Evolutionary conservation across 176 grass and related monocot species (phyloP), one percentile per base, ranked within the genome.

Genomic region (Musa itinerans): DNA sequence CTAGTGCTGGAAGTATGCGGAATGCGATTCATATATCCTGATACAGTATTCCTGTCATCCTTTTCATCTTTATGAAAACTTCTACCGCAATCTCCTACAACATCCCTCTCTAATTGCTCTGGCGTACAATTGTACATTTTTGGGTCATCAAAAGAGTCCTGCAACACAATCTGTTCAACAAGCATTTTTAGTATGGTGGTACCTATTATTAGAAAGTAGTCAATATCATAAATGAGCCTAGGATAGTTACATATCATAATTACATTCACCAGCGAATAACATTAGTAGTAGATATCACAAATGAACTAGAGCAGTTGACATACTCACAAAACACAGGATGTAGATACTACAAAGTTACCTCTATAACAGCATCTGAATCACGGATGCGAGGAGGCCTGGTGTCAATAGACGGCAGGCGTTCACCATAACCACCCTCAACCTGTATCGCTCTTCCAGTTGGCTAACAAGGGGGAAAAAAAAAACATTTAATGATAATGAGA

Each of bases 401-500:
- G 86, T 99, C 96, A 80, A 84, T 85, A 80, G 96, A 89, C 21
- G 96, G 91, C 81, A 95, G 75, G 21, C 96, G 90, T 63, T 99
- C 96, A 53, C 81, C 79, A 22, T 81, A 84, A 72, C 87, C 79
- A 83, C 83, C 87, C 83, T 95, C 96, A 65, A 99, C 96, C 78
- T 91, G 88, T 86, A 99, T 99, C 43, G 96, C 88, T 81, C 96
- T 95, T 55, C 96, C 96, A 71, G 89, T 92, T 83, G 92, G 89
- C 96, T 93, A 85, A 63, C 59, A 76, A 87, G 59, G 48, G 84
- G 80, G 53, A 76, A 24, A 83, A 65, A 65, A 50, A 75, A n/a
- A 76, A 17, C 62, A 70, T 16, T 76, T 48, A 76, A 54, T 17
- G 10, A 53, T 20, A 74, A 0, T 62, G 62, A 69, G 16, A 15